phyloP scores from a whole-genome alignment of 192 early-diverging fungal species.

The Umbelopsis sp. region DNA sequence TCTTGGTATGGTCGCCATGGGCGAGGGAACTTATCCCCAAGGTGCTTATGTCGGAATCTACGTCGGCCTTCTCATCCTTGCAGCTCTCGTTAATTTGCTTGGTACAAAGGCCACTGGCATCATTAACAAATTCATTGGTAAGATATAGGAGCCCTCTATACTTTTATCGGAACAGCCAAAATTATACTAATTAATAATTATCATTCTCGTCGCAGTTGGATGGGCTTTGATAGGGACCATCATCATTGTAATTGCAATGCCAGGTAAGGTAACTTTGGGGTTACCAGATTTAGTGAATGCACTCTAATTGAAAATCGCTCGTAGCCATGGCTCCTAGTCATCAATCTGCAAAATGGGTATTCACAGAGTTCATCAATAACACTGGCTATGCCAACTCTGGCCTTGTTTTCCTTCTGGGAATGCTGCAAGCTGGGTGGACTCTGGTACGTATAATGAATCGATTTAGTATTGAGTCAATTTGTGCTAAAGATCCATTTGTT shows the following conservation, averaged over 20 bases:
- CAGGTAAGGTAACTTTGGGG: background rate
- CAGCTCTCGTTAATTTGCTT: constrained; percentile 36
- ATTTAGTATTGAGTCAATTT: no score
- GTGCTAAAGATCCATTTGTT: background rate
- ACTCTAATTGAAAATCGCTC: background rate
- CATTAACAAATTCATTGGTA: constrained; percentile 36
- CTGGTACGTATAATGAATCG: constrained; percentile 35
- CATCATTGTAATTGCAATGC: constrained; percentile 41
- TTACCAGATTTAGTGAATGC: background rate
- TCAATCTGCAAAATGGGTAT: constrained; percentile 41
- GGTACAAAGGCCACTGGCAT: constrained; percentile 29
- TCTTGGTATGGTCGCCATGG: constrained; percentile 38
- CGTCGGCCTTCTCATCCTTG: constrained; percentile 35
- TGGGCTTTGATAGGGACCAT: constrained; percentile 41
- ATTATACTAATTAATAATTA: background rate
- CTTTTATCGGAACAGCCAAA: no score
- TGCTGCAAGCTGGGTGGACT: constrained; percentile 42
- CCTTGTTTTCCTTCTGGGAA: constrained; percentile 43
- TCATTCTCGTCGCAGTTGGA: constrained; percentile 8
- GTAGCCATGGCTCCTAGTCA: constrained; percentile 38
- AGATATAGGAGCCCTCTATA: background rate
- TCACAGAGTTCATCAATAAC: constrained; percentile 43
- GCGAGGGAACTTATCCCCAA: constrained; percentile 33
- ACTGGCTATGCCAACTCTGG: constrained; percentile 42
- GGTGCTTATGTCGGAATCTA: constrained; percentile 44